Percentiles rank a stretch among this genome's conserved stretches.
Conservation (phyloP, 257 asterid species). For the Lycium barbarum region DNA sequence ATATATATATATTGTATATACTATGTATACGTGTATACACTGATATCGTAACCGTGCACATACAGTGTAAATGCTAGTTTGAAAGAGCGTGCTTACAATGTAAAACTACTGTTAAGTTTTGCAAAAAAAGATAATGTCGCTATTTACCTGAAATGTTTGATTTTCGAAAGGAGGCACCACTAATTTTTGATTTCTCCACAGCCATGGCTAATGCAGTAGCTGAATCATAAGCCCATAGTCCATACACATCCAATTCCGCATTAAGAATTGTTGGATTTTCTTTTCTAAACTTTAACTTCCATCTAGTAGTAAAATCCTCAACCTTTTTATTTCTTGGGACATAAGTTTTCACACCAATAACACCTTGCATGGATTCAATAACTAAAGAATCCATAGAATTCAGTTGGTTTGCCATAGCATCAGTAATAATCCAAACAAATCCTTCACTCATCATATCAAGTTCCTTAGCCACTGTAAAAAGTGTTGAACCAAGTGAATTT, state of each 20-base stretch:
- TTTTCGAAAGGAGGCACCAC: constrained; percentile 29
- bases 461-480: constrained; percentile 44
- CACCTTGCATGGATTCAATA: constrained; percentile 59
- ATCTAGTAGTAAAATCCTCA: constrained; percentile 37
- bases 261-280: constrained; percentile 27
- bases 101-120: too few species aligned
- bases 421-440: constrained; percentile 59
- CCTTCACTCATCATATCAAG: constrained; percentile 57
- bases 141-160: constrained; percentile 34
- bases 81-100: too few species aligned
- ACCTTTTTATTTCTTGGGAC: constrained; percentile 41
- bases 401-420: constrained; percentile 47
- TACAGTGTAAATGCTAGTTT: too few species aligned
- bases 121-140: too few species aligned
- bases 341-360: constrained; percentile 57
- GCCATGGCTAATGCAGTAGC: constrained; percentile 60
- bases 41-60: too few species aligned
- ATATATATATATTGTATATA: too few species aligned
- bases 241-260: constrained; percentile 40
- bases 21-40: too few species aligned
- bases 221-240: constrained; percentile 63
- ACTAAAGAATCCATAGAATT: constrained; percentile 34
- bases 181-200: constrained; percentile 40
- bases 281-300: constrained; percentile 41
- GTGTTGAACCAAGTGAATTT: constrained; percentile 41